These are phyloP conservation scores for Trichoderma pleuroti DNA, from an alignment of 2,329 filamentous ascomycete genomes.

Conservation along the genomic window DNA sequence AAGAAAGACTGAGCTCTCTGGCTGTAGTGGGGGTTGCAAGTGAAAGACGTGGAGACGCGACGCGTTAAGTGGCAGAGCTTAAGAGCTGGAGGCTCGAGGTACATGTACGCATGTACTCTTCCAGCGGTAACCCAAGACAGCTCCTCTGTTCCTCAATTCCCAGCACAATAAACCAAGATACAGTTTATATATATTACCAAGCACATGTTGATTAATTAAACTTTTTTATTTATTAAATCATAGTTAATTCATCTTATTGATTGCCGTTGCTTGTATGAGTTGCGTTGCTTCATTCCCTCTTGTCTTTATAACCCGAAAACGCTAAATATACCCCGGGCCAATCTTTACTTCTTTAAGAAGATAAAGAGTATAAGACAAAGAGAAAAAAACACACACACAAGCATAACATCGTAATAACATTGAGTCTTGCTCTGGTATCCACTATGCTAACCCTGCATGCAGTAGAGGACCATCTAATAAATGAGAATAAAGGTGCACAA, in stretches of 20 bases:
- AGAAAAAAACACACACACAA: neutral
- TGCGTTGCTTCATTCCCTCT: neutral
- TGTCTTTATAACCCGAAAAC: neutral
- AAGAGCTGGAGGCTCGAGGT: neutral
- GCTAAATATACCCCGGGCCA: neutral
- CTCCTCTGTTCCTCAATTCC: neutral
- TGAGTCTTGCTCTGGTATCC: slow-evolving; percentile 16
- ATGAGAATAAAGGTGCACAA: neutral
- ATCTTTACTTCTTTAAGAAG: neutral
- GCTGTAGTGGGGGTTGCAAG: neutral
- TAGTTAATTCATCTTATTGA: neutral
- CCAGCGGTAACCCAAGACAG: neutral
- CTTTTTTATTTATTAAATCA: neutral
- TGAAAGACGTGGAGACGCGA: slow-evolving; percentile 5
- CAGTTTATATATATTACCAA: neutral
- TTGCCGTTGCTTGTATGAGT: neutral
- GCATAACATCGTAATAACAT: neutral
- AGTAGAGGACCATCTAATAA: neutral
- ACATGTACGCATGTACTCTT: neutral
- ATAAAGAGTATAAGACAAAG: neutral
- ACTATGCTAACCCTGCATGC: neutral
- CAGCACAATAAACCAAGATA: no score
- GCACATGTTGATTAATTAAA: neutral
- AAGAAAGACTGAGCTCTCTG: neutral
- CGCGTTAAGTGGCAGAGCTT: slow-evolving; percentile 19